Conservation (phyloP, 441 rosid genomes). For the Theobroma grandiflorum region DNA sequence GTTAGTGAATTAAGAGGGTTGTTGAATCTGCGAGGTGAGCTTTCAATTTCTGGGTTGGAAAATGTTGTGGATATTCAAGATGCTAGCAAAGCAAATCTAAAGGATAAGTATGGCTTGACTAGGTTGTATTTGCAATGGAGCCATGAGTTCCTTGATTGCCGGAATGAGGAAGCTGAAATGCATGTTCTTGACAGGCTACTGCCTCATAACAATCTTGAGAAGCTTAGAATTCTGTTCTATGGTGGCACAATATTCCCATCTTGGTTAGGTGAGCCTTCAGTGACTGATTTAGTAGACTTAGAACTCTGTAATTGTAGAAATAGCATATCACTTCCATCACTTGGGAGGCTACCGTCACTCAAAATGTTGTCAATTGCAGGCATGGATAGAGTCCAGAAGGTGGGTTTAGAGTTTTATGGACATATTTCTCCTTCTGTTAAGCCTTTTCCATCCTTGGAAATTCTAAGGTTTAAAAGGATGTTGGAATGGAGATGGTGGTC, state of each 20-base stretch:
- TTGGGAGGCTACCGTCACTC: conserved; percentile 35
- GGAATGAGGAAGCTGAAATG: conserved; percentile 13
- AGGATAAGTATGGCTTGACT: conserved; percentile 29
- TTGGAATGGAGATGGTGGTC: conserved; percentile 32
- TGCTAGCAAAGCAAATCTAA: conserved; percentile 32
- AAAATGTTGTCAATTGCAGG: conserved; percentile 25
- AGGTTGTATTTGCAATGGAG: conserved; percentile 30
- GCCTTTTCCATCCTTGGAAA: conserved; percentile 31
- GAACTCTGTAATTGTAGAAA: conserved; percentile 28
- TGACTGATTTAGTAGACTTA: conserved; percentile 1
- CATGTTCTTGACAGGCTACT: conserved; percentile 26
- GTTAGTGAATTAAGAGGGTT: conserved; percentile 29
- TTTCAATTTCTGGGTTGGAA: conserved; percentile 30
- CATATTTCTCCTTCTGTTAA: neutral
- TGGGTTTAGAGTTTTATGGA: conserved; percentile 31
- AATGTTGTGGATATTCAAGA: conserved; percentile 28
- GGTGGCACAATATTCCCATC: conserved; percentile 33
- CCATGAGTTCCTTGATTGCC: neutral
- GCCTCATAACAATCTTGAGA: conserved; percentile 29
- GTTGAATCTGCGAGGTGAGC: conserved; percentile 28
- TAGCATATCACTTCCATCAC: conserved; percentile 29
- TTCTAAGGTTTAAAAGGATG: conserved; percentile 32
- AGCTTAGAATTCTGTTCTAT: conserved; percentile 29
- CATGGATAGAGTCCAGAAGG: conserved; percentile 25
- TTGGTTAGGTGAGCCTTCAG: conserved; percentile 34